phyloP scores from a whole-genome alignment of 257 asterid genomes.

The Paulownia fortunei region DNA sequence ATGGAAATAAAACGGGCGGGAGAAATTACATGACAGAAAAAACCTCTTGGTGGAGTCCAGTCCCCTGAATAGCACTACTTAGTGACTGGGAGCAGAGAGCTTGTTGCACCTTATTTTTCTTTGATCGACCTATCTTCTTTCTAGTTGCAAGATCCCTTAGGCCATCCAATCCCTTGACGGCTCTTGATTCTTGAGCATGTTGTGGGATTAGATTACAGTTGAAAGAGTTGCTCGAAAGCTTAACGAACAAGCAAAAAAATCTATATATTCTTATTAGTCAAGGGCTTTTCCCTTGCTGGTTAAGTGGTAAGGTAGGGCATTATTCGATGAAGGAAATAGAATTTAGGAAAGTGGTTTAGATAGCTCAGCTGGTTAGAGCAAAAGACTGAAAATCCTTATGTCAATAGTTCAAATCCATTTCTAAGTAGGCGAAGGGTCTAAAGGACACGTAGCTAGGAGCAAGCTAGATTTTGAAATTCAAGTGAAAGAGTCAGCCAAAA shows the following conservation, averaged over 20 bases:
- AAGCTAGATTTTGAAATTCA: neutral
- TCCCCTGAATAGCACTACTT: conserved; percentile 1
- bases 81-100: conserved; percentile 12
- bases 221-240: neutral
- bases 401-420: neutral
- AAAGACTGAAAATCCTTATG: neutral
- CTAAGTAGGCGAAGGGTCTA: neutral
- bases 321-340: too few species aligned
- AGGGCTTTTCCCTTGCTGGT: too few species aligned
- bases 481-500: neutral
- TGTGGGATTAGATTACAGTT: neutral
- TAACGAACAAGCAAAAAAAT: neutral
- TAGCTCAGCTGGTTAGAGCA: too few species aligned
- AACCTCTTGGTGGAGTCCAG: conserved; percentile 3
- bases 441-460: neutral
- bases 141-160: too few species aligned
- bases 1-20: neutral
- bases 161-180: too few species aligned
- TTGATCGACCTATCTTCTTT: too few species aligned
- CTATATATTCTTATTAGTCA: too few species aligned
- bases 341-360: too few species aligned
- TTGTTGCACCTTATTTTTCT: neutral
- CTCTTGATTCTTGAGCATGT: too few species aligned
- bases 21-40: neutral
- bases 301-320: too few species aligned